Conservation (phyloP, 2,329 filamentous ascomycete genomes). For the Ceratocystis smalleyi region DNA sequence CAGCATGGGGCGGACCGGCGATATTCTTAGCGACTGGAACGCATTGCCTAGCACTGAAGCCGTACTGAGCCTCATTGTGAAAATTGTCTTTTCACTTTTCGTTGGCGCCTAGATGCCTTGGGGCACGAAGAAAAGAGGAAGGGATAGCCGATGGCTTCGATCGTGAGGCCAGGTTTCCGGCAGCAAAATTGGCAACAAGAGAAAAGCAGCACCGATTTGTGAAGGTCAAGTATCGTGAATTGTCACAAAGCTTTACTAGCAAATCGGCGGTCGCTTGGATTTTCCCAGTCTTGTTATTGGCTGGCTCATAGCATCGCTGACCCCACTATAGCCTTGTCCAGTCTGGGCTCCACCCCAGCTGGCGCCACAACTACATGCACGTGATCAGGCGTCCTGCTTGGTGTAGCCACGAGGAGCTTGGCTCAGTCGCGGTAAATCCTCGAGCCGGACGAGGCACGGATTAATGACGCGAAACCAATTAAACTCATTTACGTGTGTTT, state of each 20-base stretch:
- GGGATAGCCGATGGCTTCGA: neutral
- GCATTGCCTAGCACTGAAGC: conserved; percentile 34
- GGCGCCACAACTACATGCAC: conserved; percentile 4
- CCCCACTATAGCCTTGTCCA: conserved; percentile 7
- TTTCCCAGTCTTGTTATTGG: conserved; percentile 3
- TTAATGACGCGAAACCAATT: conserved; percentile 15
- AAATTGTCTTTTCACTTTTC: conserved; percentile 13
- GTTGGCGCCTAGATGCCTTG: neutral
- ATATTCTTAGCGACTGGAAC: conserved; percentile 36
- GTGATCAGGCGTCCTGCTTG: conserved; percentile 14
- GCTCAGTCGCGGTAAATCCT: conserved; percentile 2
- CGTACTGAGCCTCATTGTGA: conserved; percentile 33
- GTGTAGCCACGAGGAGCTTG: neutral
- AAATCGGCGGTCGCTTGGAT: neutral
- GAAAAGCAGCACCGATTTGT: neutral
- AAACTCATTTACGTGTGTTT: neutral
- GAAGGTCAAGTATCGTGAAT: neutral
- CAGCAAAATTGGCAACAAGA: neutral
- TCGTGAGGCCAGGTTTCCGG: neutral
- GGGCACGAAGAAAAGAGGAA: neutral
- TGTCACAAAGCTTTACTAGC: neutral
- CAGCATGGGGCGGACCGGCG: conserved; percentile 24
- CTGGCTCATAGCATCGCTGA: neutral
- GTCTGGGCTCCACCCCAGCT: neutral
- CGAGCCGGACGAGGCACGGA: neutral